phyloP scores from a whole-genome alignment of 768 basidiomycete genomes.

The Russula olivacea region DNA sequence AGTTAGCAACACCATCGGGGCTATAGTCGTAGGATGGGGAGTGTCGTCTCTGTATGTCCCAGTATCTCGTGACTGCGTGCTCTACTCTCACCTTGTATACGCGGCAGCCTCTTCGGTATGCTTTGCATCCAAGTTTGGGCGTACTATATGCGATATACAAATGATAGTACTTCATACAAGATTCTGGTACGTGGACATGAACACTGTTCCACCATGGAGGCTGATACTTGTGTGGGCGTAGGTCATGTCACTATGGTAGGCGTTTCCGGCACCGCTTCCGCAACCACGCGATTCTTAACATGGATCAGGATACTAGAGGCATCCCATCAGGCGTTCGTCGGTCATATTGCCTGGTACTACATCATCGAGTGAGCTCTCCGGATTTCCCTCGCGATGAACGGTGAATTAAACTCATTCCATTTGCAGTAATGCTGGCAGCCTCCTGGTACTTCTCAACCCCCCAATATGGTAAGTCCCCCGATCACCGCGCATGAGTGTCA shows the following conservation, averaged over 20 bases:
- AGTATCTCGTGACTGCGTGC: not conserved
- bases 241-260: conserved; percentile 21
- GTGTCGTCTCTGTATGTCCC: conserved; percentile 18
- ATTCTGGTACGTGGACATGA: conserved; percentile 13
- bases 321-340: conserved; percentile 21
- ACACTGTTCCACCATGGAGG: not conserved
- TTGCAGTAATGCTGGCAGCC: conserved; percentile 12
- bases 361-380: conserved; percentile 7
- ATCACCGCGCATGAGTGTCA: not conserved
- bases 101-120: conserved; percentile 23
- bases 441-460: conserved; percentile 4
- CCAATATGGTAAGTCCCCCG: conserved; percentile 24
- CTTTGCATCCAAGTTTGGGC: conserved; percentile 22
- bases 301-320: conserved; percentile 19
- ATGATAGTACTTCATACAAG: conserved; percentile 19
- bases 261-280: not conserved
- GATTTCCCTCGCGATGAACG: too few relatives aligned
- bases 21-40: conserved; percentile 23
- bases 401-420: not conserved
- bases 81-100: not conserved
- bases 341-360: conserved; percentile 20
- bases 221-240: not conserved
- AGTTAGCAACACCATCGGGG: conserved; percentile 23
- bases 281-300: not conserved
- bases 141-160: conserved; percentile 22